A percentile compares a stretch with the other conserved stretches of the same genome.
Conservation (phyloP, 1,284 basidiomycete genomes). For the Austroboletus niveus region DNA sequence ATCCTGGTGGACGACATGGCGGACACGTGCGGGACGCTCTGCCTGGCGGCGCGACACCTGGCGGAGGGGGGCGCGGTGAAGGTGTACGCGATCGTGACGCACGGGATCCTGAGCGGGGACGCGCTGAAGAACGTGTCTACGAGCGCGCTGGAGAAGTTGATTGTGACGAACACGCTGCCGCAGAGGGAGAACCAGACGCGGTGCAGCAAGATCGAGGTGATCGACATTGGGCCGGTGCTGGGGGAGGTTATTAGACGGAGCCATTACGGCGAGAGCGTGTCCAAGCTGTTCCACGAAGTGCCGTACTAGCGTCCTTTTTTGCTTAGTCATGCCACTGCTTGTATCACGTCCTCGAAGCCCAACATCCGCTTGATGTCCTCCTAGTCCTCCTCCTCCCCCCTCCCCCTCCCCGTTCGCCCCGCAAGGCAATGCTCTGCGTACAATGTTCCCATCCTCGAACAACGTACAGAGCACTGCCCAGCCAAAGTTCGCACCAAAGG, state of each 20-base stretch:
- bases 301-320: constrained; percentile 55
- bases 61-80: constrained; percentile 86
- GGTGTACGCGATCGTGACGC: constrained; percentile 94
- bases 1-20: constrained; percentile 99
- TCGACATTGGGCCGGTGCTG: constrained; percentile 93
- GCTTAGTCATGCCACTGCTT: constrained; percentile 20
- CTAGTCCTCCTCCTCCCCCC: constrained; percentile 10
- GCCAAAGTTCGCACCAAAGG: constrained; percentile 38
- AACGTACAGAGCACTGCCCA: constrained; percentile 41
- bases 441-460: constrained; percentile 60
- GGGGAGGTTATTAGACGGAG: constrained; percentile 96
- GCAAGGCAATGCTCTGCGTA: constrained; percentile 55
- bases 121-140: constrained; percentile 73
- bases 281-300: constrained; percentile 81
- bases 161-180: constrained; percentile 98
- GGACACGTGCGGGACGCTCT: constrained; percentile 97
- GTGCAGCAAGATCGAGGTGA: constrained; percentile 91
- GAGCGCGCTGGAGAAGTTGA: constrained; percentile 89
- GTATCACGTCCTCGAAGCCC: constrained; percentile 10
- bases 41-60: constrained; percentile 87
- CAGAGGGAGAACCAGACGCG: constrained; percentile 75
- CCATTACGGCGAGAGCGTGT: constrained; percentile 83
- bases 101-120: constrained; percentile 93
- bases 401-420: neutral
- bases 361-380: constrained; percentile 26